A percentile compares a stretch with the other conserved stretches of the same genome.
Conservation (phyloP, 2,329 filamentous ascomycete genomes). For the Pseudocercospora crystallina region DNA sequence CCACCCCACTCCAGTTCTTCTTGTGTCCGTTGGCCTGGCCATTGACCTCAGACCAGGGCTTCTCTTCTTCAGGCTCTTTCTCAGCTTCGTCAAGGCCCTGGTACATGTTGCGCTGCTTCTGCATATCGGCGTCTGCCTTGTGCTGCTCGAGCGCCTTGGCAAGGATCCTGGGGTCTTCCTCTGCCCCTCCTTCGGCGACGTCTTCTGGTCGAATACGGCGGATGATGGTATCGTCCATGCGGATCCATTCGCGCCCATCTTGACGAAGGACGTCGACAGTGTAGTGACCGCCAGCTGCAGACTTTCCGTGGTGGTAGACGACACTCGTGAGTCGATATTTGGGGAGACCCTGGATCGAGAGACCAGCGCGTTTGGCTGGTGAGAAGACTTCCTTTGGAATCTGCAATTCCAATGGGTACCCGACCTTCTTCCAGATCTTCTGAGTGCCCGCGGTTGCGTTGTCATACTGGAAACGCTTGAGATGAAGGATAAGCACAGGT, state of each 20-base stretch:
- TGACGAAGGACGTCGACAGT: slow-evolving; percentile 95
- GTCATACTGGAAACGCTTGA: slow-evolving; percentile 97
- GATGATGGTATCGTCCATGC: slow-evolving; percentile 90
- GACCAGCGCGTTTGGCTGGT: slow-evolving; percentile 66
- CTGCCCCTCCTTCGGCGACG: slow-evolving; percentile 79
- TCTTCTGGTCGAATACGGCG: slow-evolving; percentile 82
- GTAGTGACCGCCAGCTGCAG: slow-evolving; percentile 93
- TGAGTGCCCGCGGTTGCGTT: slow-evolving; percentile 75
- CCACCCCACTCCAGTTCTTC: slow-evolving; percentile 60
- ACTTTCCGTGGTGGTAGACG: slow-evolving; percentile 97
- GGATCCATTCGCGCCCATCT: slow-evolving; percentile 93
- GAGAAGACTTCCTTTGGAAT: slow-evolving; percentile 89
- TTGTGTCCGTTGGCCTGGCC: slow-evolving; percentile 49
- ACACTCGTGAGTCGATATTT: slow-evolving; percentile 85
- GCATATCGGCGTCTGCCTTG: slow-evolving; percentile 53
- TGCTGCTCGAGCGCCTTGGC: slow-evolving; percentile 66
- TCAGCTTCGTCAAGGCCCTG: slow-evolving; percentile 67
- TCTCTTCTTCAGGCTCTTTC: slow-evolving; percentile 61
- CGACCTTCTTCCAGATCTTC: slow-evolving; percentile 98
- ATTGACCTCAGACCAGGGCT: slow-evolving; percentile 82
- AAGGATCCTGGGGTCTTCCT: slow-evolving; percentile 73
- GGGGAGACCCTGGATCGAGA: slow-evolving; percentile 57
- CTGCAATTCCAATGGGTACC: slow-evolving; percentile 91
- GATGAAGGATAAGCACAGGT: slow-evolving; percentile 86
- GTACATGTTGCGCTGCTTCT: slow-evolving; percentile 66